A percentile compares a stretch with the other conserved stretches of the same genome.
Conservation (phyloP, 345 rosid genomes). For the Trapa incisa region DNA sequence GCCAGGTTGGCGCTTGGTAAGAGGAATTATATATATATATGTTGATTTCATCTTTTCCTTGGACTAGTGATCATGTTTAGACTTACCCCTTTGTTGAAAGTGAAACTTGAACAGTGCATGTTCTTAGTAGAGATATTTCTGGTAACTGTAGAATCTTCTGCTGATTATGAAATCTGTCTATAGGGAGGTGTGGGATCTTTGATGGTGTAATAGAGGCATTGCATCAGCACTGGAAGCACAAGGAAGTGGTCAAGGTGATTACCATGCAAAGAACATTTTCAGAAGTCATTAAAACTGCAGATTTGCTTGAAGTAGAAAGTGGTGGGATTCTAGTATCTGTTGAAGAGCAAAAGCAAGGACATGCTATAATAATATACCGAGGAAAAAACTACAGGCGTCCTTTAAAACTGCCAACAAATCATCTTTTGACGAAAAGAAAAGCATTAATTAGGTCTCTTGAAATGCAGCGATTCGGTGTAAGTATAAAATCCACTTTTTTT, state of each 20-base stretch:
- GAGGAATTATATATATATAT: slow-evolving; percentile 9
- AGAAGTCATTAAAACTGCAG: slow-evolving; percentile 52
- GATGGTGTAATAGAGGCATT: slow-evolving; percentile 78
- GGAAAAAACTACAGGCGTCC: slow-evolving; percentile 81
- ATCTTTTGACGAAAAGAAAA: slow-evolving; percentile 60
- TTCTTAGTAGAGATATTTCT: background rate
- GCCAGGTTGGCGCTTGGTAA: slow-evolving; percentile 58
- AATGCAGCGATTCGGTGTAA: slow-evolving; percentile 74
- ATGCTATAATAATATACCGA: slow-evolving; percentile 63
- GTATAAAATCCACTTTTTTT: slow-evolving; percentile 10
- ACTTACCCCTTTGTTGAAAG: background rate
- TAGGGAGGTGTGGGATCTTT: slow-evolving; percentile 81
- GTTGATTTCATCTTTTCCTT: background rate
- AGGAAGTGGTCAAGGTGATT: slow-evolving; percentile 70
- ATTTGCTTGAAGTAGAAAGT: slow-evolving; percentile 62
- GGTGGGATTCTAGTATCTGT: slow-evolving; percentile 66
- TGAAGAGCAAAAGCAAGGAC: slow-evolving; percentile 59
- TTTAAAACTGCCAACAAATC: slow-evolving; percentile 26
- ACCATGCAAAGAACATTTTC: slow-evolving; percentile 53
- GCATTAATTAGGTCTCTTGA: slow-evolving; percentile 59
- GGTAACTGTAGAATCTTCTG: background rate
- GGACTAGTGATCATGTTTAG: background rate
- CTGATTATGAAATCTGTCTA: slow-evolving; percentile 8
- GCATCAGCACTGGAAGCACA: slow-evolving; percentile 88
- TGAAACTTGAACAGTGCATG: background rate